phyloP scores from a whole-genome alignment of 352 stramenopile genomes.

The Phytophthora melonis region DNA sequence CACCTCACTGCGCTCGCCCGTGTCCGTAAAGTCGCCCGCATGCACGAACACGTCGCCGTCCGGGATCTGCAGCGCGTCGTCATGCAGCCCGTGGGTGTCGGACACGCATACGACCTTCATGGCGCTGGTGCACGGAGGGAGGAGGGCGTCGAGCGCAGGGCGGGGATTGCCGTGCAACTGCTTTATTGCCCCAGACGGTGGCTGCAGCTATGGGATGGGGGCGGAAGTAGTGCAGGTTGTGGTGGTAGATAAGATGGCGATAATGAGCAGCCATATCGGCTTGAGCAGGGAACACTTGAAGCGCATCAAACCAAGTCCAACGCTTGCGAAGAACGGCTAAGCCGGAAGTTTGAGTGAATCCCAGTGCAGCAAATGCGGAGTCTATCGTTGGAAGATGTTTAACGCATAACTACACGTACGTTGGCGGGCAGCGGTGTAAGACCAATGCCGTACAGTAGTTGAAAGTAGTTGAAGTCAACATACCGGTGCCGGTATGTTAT shows the following conservation, averaged over 20 bases:
- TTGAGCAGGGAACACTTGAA: background rate
- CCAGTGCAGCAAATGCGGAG: too few species aligned
- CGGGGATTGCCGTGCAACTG: background rate
- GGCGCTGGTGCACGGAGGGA: constrained; percentile 12
- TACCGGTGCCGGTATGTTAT: background rate
- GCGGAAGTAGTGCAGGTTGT: background rate
- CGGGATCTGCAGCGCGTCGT: constrained; percentile 72
- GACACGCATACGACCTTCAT: constrained; percentile 83
- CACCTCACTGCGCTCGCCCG: constrained; percentile 65
- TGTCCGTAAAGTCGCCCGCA: constrained; percentile 92
- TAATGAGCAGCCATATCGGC: background rate
- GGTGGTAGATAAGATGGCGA: too few species aligned
- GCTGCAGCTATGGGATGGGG: too few species aligned
- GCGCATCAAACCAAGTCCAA: too few species aligned
- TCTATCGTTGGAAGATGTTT: too few species aligned
- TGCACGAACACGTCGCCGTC: constrained; percentile 89
- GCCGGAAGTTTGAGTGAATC: too few species aligned
- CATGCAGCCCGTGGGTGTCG: constrained; percentile 79
- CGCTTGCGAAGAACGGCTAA: too few species aligned
- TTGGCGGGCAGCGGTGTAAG: too few species aligned
- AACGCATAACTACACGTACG: too few species aligned
- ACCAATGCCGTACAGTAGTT: too few species aligned
- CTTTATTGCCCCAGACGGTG: background rate
- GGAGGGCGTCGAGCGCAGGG: background rate
- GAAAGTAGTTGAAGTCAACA: too few species aligned